A percentile compares a stretch with the other conserved stretches of the same genome.
Evolutionary conservation across 1,284 basidiomycete genomes (phyloP).

Genomic region (Fomes fomentarius): DNA sequence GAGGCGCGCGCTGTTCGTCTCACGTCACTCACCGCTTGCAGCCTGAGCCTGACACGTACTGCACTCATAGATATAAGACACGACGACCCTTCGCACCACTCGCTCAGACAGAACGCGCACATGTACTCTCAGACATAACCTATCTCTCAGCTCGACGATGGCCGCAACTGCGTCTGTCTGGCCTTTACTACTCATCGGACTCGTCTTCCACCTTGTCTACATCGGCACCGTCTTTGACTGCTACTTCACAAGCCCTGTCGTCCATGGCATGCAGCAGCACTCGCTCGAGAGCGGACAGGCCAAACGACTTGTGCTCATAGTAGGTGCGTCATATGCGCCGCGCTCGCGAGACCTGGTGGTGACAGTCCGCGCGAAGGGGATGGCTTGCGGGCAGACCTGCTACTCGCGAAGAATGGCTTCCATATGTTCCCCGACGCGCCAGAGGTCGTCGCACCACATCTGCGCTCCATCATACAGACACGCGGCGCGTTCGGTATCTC

Average conservation of each 20-base stretch:
- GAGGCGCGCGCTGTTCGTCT: not conserved
- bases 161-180: slow-evolving; percentile 18
- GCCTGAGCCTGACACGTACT: not conserved
- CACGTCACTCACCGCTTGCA: not conserved
- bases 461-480: slow-evolving; percentile 67
- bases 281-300: slow-evolving; percentile 52
- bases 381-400: slow-evolving; percentile 82
- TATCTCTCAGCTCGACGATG: slow-evolving; percentile 5
- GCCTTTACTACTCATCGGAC: slow-evolving; percentile 62
- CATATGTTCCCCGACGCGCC: slow-evolving; percentile 53
- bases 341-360: not conserved
- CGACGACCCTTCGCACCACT: not conserved
- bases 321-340: slow-evolving; percentile 56
- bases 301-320: slow-evolving; percentile 79
- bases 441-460: slow-evolving; percentile 74
- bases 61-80: no score
- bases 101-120: slow-evolving; percentile 1
- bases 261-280: slow-evolving; percentile 71
- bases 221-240: slow-evolving; percentile 86
- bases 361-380: slow-evolving; percentile 58
- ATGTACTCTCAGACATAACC: slow-evolving; percentile 6
- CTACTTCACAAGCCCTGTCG: slow-evolving; percentile 85
- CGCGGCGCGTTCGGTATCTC: slow-evolving; percentile 84
- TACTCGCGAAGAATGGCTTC: slow-evolving; percentile 72
- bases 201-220: slow-evolving; percentile 77